Evolutionary conservation across 2,329 filamentous ascomycete species (phyloP).

Genomic region (Xylariaceae sp.): DNA sequence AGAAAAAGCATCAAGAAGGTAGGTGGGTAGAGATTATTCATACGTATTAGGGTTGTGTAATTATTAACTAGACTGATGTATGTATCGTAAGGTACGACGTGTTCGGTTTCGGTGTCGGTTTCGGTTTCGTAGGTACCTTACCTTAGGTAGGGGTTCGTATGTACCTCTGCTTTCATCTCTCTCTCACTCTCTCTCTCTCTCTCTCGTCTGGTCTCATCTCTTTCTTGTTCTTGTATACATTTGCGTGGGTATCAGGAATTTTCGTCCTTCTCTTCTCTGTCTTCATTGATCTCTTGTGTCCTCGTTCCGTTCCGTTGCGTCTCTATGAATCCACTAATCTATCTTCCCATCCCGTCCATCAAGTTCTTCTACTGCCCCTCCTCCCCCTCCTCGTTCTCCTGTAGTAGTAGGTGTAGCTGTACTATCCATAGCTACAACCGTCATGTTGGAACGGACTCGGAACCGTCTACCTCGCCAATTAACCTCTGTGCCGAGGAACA

Average conservation of each 20-base stretch:
- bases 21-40: neutral
- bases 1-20: neutral
- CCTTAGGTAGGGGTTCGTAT: no score
- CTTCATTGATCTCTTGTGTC: no score
- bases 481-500: constrained; percentile 81
- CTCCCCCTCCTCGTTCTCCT: neutral
- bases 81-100: neutral
- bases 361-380: neutral
- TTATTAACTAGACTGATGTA: neutral
- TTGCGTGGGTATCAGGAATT: neutral
- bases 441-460: constrained; percentile 76
- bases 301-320: neutral
- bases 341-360: neutral
- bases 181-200: no score
- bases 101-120: no score
- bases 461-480: constrained; percentile 82
- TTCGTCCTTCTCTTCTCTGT: neutral
- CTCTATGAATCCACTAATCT: neutral
- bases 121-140: no score
- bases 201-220: no score
- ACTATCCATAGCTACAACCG: constrained; percentile 50
- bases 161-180: no score
- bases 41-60: neutral
- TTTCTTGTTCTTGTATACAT: neutral
- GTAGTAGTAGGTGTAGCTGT: constrained; percentile 6